Conservation (phyloP, 768 basidiomycete genomes). For the Termitomyces sp. region DNA sequence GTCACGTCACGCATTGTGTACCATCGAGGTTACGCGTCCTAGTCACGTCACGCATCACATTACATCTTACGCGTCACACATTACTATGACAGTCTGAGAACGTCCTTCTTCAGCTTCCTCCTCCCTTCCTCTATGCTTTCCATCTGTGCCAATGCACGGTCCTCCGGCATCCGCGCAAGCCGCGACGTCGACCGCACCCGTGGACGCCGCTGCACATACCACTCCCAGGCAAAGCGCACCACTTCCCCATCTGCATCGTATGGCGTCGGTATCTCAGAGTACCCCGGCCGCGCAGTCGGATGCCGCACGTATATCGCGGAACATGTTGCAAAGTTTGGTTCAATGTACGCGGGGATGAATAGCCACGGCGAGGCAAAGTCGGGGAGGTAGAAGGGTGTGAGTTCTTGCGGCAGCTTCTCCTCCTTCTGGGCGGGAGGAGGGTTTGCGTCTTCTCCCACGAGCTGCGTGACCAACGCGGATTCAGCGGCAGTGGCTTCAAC, state of each 20-base stretch:
- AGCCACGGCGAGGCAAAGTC: constrained; percentile 84
- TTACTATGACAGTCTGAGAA: constrained; percentile 1
- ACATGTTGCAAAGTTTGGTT: constrained; percentile 81
- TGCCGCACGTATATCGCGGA: constrained; percentile 92
- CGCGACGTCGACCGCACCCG: constrained; percentile 61
- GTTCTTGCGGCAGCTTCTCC: neutral
- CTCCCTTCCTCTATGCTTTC: constrained; percentile 23
- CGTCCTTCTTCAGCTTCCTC: constrained; percentile 18
- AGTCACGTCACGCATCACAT: constrained; percentile 14
- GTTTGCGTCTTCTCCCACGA: neutral
- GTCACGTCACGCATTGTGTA: too few relatives aligned
- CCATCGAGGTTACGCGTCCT: too few relatives aligned
- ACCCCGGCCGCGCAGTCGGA: constrained; percentile 93
- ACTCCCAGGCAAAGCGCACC: constrained; percentile 92
- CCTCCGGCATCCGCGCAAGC: constrained; percentile 60
- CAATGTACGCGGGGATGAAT: constrained; percentile 90
- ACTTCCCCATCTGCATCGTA: constrained; percentile 95
- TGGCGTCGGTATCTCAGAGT: constrained; percentile 93
- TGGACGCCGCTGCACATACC: constrained; percentile 74
- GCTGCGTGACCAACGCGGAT: neutral
- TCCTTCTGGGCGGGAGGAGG: neutral
- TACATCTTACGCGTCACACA: neutral
- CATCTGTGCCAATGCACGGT: constrained; percentile 40
- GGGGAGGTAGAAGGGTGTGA: constrained; percentile 83
- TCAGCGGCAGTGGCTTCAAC: constrained; percentile 2